These are phyloP conservation scores for Hansenula lynferdii DNA, from an alignment of 1,139 yeast species.

Conservation along the genomic window DNA sequence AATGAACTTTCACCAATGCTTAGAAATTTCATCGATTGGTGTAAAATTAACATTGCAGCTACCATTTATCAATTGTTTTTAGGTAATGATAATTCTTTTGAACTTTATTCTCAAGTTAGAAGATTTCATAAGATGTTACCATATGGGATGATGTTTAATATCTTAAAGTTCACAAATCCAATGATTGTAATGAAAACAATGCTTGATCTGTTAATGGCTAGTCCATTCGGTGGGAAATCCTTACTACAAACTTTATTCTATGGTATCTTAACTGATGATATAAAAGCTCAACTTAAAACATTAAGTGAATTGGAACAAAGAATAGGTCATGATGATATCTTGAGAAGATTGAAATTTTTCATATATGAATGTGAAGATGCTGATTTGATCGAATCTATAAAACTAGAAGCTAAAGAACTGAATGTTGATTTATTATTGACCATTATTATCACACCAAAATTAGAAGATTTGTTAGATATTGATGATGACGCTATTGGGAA, in stretches of 20 bases:
- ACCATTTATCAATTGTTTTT: slow-evolving; percentile 74
- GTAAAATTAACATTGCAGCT: slow-evolving; percentile 77
- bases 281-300: slow-evolving; percentile 58
- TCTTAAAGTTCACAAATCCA: slow-evolving; percentile 80
- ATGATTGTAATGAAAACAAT: slow-evolving; percentile 73
- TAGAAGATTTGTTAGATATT: slow-evolving; percentile 12
- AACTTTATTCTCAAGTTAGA: slow-evolving; percentile 61
- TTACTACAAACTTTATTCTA: slow-evolving; percentile 69
- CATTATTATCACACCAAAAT: slow-evolving; percentile 23
- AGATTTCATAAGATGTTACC: slow-evolving; percentile 75
- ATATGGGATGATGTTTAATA: slow-evolving; percentile 66
- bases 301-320: slow-evolving; percentile 41
- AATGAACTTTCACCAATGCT: slow-evolving; percentile 64
- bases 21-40: slow-evolving; percentile 72
- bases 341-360: slow-evolving; percentile 22
- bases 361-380: slow-evolving; percentile 27
- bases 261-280: slow-evolving; percentile 73
- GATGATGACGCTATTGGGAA: slow-evolving; percentile 17
- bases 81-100: slow-evolving; percentile 76
- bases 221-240: slow-evolving; percentile 67
- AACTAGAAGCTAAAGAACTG: slow-evolving; percentile 30
- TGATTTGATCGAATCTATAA: slow-evolving; percentile 27
- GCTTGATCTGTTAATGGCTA: slow-evolving; percentile 75
- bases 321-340: slow-evolving; percentile 25
- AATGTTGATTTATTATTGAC: slow-evolving; percentile 30